Percentiles rank a stretch among this genome's conserved stretches.
phyloP scores from a whole-genome alignment of 2,329 filamentous ascomycete genomes.

The Colletotrichum camelliae region DNA sequence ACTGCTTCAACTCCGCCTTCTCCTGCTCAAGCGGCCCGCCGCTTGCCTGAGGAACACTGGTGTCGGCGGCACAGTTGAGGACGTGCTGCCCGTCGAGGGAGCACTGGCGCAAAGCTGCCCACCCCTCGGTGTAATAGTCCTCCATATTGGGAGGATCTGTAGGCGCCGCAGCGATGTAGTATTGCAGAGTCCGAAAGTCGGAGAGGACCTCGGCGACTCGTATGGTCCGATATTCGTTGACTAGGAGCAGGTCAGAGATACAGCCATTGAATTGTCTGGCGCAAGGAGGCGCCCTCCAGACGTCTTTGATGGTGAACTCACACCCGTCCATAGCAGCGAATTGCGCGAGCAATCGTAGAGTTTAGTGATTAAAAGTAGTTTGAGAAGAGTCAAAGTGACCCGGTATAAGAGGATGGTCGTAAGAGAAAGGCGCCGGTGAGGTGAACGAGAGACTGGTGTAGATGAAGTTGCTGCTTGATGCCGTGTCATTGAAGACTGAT shows the following conservation, averaged over 20 bases:
- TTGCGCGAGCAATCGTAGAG: not conserved
- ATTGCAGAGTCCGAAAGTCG: constrained; percentile 67
- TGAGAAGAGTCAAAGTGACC: not conserved
- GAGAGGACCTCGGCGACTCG: constrained; percentile 67
- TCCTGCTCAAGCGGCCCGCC: constrained; percentile 64
- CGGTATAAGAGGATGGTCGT: not conserved
- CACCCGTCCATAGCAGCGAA: constrained; percentile 19
- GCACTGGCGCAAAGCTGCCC: constrained; percentile 67
- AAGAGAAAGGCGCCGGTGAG: not conserved
- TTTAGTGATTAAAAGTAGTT: not conserved
- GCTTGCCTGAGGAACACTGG: constrained; percentile 56
- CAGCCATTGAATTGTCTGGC: not conserved
- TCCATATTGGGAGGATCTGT: constrained; percentile 58
- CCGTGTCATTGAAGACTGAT: not conserved
- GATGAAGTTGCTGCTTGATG: not conserved
- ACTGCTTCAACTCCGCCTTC: constrained; percentile 70
- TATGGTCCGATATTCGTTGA: constrained; percentile 63
- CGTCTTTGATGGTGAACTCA: not conserved
- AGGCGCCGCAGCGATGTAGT: constrained; percentile 64
- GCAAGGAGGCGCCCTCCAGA: not conserved
- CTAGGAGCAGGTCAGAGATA: constrained; percentile 38
- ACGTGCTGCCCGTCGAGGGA: constrained; percentile 68
- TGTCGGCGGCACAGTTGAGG: constrained; percentile 68
- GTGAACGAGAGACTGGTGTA: not conserved
- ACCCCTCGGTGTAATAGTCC: constrained; percentile 69